Percentiles rank a stretch among this genome's conserved stretches.
These are phyloP conservation scores for Mytilinidion resinicola DNA, from an alignment of 495 filamentous ascomycete genomes.

Conservation along the genomic window DNA sequence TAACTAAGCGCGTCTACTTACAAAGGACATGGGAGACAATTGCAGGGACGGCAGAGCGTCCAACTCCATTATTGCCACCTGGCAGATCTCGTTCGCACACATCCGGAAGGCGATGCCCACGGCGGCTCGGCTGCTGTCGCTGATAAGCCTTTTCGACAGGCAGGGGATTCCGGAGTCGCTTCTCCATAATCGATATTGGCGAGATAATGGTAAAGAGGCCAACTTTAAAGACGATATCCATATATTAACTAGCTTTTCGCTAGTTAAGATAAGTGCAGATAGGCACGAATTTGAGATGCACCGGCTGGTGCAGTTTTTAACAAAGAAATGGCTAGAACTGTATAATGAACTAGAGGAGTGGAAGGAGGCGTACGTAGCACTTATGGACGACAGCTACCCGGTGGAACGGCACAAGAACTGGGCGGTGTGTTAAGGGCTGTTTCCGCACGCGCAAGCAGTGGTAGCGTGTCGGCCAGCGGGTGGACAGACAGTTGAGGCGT, in stretches of 20 bases:
- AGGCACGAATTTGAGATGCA: conserved; percentile 43
- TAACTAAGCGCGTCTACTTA: conserved; percentile 36
- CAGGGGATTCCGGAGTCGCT: conserved; percentile 25
- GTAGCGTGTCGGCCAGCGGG: conserved; percentile 1
- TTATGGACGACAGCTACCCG: conserved; percentile 36
- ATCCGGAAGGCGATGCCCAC: conserved; percentile 30
- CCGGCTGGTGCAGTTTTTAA: conserved; percentile 44
- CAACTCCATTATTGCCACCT: not conserved
- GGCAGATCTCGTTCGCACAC: conserved; percentile 36
- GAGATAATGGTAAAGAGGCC: not conserved
- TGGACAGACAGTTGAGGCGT: conserved; percentile 10
- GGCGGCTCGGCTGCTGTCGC: conserved; percentile 24
- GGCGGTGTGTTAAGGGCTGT: conserved; percentile 22
- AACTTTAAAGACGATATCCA: conserved; percentile 20
- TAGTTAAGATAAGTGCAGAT: conserved; percentile 18
- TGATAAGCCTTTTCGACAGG: conserved; percentile 28
- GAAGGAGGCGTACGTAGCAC: conserved; percentile 35
- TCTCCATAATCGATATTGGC: conserved; percentile 7
- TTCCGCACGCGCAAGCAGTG: conserved; percentile 30
- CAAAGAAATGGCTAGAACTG: conserved; percentile 40
- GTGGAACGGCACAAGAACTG: conserved; percentile 28
- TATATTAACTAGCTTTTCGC: conserved; percentile 17
- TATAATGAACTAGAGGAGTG: conserved; percentile 37
- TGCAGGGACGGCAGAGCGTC: conserved; percentile 38
- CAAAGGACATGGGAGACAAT: conserved; percentile 34